Percentiles rank a stretch among this genome's conserved stretches.
Evolutionary conservation across 768 basidiomycete species (phyloP).

Genomic region (Termitomyces eurrhizus): DNA sequence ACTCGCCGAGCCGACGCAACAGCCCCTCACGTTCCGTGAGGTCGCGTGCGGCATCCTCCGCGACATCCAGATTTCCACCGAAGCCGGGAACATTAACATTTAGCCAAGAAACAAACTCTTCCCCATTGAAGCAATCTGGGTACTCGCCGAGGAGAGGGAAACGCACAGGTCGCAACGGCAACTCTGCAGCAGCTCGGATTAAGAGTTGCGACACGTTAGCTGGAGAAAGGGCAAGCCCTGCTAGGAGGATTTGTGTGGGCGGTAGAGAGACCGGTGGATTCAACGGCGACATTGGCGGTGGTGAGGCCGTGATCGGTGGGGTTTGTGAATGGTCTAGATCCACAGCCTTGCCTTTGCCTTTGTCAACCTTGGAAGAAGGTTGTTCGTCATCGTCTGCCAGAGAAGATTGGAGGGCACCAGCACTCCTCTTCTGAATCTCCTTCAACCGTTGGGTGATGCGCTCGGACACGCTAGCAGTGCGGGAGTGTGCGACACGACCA

Average conservation of each 20-base stretch:
- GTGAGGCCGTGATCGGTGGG: constrained; percentile 41
- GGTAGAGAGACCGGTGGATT: constrained; percentile 40
- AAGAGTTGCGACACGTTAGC: constrained; percentile 67
- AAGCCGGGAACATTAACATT: constrained; percentile 75
- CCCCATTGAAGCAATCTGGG: constrained; percentile 81
- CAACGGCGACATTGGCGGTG: constrained; percentile 61
- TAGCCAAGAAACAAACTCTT: constrained; percentile 86
- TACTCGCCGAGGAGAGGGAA: constrained; percentile 84
- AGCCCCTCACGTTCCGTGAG: constrained; percentile 60
- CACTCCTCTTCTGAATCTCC: constrained; percentile 65
- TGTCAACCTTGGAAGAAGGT: constrained; percentile 62
- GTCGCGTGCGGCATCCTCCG: constrained; percentile 68
- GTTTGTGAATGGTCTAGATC: constrained; percentile 30
- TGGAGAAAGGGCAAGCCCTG: constrained; percentile 67
- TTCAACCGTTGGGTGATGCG: constrained; percentile 81
- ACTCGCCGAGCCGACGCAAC: constrained; percentile 72
- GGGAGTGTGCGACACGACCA: constrained; percentile 49
- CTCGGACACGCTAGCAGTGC: constrained; percentile 81
- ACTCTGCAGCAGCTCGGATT: constrained; percentile 62
- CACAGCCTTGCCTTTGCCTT: constrained; percentile 72
- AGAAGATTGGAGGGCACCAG: constrained; percentile 30
- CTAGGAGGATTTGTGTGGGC: constrained; percentile 61
- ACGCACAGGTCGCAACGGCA: constrained; percentile 67
- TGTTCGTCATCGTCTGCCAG: constrained; percentile 31
- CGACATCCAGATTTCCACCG: constrained; percentile 71